A percentile compares a stretch with the other conserved stretches of the same genome.
These are phyloP conservation scores for Calonectria pteridis DNA, from an alignment of 2,329 filamentous ascomycete species.

Conservation along the genomic window DNA sequence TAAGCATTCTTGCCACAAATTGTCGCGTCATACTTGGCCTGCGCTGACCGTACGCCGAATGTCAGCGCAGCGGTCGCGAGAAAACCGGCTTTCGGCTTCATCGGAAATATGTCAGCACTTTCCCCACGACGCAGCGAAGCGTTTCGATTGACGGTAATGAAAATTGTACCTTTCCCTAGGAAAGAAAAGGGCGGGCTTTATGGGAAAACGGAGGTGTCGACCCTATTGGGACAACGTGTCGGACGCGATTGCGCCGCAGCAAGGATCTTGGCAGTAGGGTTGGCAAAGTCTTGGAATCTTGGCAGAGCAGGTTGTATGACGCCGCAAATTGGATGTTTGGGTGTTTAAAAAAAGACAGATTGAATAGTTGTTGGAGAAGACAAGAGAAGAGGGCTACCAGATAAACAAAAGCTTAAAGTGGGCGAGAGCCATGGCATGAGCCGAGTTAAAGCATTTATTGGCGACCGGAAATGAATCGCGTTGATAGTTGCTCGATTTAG, in stretches of 20 bases:
- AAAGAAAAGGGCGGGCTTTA: not conserved
- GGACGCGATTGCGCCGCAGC: not conserved
- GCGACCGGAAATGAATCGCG: not conserved
- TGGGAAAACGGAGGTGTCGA: not conserved
- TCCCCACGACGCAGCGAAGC: not conserved
- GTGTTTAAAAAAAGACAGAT: not conserved
- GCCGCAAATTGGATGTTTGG: not conserved
- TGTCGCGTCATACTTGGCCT: conserved; percentile 11
- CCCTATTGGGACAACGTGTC: not conserved
- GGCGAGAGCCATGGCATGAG: not conserved
- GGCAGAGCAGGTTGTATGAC: not conserved
- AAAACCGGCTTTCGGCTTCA: not conserved
- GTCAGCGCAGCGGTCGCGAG: not conserved
- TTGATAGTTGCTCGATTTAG: conserved; percentile 12
- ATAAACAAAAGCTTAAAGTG: not conserved
- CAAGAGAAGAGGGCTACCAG: not conserved
- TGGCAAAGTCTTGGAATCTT: conserved; percentile 4
- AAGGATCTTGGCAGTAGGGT: not conserved
- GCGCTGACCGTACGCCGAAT: not conserved
- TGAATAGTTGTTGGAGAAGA: no score
- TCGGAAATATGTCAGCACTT: not conserved
- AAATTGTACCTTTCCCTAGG: not conserved
- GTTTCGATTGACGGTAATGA: not conserved
- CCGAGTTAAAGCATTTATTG: not conserved
- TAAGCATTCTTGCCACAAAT: conserved; percentile 17